phyloP scores from a whole-genome alignment of 805 yeast genomes.

The Pichia gijzeniarum region DNA sequence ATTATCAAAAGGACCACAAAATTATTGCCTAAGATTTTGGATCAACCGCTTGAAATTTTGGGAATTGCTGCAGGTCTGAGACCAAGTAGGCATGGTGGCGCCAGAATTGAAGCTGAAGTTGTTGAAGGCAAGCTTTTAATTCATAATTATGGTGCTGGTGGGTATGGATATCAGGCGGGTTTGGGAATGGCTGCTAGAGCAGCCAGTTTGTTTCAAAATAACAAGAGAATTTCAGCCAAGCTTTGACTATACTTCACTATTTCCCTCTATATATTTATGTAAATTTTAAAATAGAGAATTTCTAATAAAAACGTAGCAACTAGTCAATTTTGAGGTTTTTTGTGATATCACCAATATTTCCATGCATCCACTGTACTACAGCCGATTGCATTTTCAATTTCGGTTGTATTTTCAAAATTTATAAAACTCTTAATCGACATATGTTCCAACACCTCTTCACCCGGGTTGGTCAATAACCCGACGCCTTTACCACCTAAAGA shows the following conservation, averaged over 20 bases:
- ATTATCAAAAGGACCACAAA: slow-evolving; percentile 53
- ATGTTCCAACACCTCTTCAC: slow-evolving; percentile 5
- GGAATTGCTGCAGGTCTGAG: slow-evolving; percentile 69
- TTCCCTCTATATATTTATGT: no score
- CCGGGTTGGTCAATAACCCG: slow-evolving; percentile 38
- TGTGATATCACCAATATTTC: slow-evolving; percentile 51
- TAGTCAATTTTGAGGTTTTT: no score
- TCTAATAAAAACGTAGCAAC: no score
- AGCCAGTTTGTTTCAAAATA: slow-evolving; percentile 28
- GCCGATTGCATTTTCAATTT: slow-evolving; percentile 44
- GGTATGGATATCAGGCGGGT: slow-evolving; percentile 64
- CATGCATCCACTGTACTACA: slow-evolving; percentile 39
- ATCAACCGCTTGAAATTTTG: slow-evolving; percentile 41
- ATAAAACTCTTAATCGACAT: slow-evolving; percentile 34
- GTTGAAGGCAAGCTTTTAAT: slow-evolving; percentile 40
- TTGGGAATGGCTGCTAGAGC: slow-evolving; percentile 53
- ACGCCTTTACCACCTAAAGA: slow-evolving; percentile 88
- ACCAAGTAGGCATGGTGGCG: slow-evolving; percentile 73
- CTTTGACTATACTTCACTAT: background rate
- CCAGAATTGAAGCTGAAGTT: slow-evolving; percentile 54
- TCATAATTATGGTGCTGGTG: slow-evolving; percentile 70
- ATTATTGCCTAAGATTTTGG: slow-evolving; percentile 44
- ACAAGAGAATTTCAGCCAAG: slow-evolving; percentile 12
- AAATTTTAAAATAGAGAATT: no score
- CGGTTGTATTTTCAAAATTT: slow-evolving; percentile 35